phyloP scores from a whole-genome alignment of 768 basidiomycete species.

The Rubroboletus satanas region DNA sequence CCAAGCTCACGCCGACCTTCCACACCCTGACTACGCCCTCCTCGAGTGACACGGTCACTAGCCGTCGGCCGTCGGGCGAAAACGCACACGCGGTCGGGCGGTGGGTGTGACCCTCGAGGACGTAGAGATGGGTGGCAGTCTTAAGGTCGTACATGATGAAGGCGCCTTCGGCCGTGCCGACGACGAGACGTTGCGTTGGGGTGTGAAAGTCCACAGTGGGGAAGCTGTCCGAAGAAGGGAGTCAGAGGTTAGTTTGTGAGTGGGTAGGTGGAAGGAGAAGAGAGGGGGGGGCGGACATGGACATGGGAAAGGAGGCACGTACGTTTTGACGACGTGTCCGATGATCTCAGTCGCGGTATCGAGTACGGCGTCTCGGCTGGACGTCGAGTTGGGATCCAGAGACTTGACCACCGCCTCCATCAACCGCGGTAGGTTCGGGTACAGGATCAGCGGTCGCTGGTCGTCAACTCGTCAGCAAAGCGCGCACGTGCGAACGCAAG shows the following conservation, averaged over 20 bases:
- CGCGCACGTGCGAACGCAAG: too few species aligned
- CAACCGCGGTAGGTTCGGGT: slow-evolving; percentile 76
- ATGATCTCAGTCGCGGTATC: slow-evolving; percentile 93
- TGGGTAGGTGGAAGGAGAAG: not conserved
- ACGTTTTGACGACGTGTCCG: slow-evolving; percentile 93
- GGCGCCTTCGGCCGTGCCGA: slow-evolving; percentile 92
- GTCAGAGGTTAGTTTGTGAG: not conserved
- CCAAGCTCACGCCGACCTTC: slow-evolving; percentile 91
- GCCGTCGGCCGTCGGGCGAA: slow-evolving; percentile 86
- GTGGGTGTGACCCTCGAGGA: slow-evolving; percentile 88
- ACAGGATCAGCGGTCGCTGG: slow-evolving; percentile 80
- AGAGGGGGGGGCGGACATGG: too few species aligned
- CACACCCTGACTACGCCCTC: slow-evolving; percentile 85
- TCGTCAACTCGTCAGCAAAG: not conserved
- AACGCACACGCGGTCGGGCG: slow-evolving; percentile 82
- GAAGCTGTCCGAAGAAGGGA: slow-evolving; percentile 47
- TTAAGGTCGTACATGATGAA: slow-evolving; percentile 96
- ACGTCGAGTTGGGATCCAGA: slow-evolving; percentile 82
- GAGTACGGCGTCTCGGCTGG: slow-evolving; percentile 76
- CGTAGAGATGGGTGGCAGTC: slow-evolving; percentile 90
- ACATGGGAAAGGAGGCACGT: slow-evolving; percentile 20
- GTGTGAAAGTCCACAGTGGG: slow-evolving; percentile 94
- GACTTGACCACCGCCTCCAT: slow-evolving; percentile 97
- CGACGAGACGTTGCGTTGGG: slow-evolving; percentile 80
- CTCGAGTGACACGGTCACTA: slow-evolving; percentile 83